A percentile compares a stretch with the other conserved stretches of the same genome.
Conservation (phyloP, 1,284 basidiomycete species). For the Gomphus bonarii region DNA sequence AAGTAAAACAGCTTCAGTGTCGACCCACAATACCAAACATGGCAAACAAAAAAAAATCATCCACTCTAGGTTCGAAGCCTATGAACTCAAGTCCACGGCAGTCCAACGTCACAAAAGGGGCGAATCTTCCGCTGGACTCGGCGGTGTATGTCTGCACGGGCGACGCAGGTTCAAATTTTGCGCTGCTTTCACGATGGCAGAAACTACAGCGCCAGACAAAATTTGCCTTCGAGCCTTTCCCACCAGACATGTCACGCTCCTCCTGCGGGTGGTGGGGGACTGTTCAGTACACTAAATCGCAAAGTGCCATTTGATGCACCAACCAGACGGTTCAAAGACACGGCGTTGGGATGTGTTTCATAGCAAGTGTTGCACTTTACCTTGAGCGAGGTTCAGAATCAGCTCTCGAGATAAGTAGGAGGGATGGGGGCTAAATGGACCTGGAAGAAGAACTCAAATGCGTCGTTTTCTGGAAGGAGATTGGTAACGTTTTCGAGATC, state of each 20-base stretch:
- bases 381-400: conserved; percentile 25
- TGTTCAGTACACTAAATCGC: not conserved
- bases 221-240: conserved; percentile 58
- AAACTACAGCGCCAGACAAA: conserved; percentile 70
- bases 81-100: conserved; percentile 72
- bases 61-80: conserved; percentile 56
- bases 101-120: conserved; percentile 55
- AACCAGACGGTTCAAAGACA: conserved; percentile 59
- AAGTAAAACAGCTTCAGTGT: conserved; percentile 8
- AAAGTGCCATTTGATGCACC: conserved; percentile 14
- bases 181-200: conserved; percentile 71
- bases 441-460: conserved; percentile 73
- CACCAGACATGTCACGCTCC: conserved; percentile 47
- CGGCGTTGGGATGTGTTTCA: conserved; percentile 58
- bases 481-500: conserved; percentile 69
- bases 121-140: conserved; percentile 47
- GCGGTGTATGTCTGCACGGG: conserved; percentile 40
- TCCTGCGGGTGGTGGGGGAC: conserved; percentile 34
- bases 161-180: conserved; percentile 55
- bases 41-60: conserved; percentile 9
- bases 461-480: conserved; percentile 47
- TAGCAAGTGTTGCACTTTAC: conserved; percentile 74
- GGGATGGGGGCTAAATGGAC: conserved; percentile 24
- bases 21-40: conserved; percentile 9
- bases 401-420: not conserved